A percentile compares a stretch with the other conserved stretches of the same genome.
Conservation (phyloP, 2,329 filamentous ascomycete genomes). For the Knoxdaviesia proteae region DNA sequence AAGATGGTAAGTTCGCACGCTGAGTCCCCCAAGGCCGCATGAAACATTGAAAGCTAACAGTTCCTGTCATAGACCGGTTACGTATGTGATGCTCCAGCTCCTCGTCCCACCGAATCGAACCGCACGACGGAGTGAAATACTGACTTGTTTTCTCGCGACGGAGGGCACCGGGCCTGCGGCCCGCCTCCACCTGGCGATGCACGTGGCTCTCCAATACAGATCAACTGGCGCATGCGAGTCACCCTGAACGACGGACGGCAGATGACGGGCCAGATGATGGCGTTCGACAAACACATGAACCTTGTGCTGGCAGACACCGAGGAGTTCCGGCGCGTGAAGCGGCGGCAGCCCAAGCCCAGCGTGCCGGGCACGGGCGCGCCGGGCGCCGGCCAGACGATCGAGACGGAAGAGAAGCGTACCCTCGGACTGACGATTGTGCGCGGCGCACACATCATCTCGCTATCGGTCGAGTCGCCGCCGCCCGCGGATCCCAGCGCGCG, state of each 20-base stretch:
- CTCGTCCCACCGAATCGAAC: neutral
- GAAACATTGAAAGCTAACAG: conserved; percentile 1
- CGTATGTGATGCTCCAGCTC: conserved; percentile 27
- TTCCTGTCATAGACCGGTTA: conserved; percentile 38
- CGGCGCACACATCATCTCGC: conserved; percentile 81
- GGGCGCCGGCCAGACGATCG: conserved; percentile 47
- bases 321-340: conserved; percentile 83
- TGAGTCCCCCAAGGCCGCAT: conserved; percentile 9
- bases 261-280: conserved; percentile 95
- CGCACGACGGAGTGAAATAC: neutral
- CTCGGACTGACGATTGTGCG: conserved; percentile 86
- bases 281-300: conserved; percentile 99
- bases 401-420: conserved; percentile 94
- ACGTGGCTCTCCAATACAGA: conserved; percentile 28
- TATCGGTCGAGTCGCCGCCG: conserved; percentile 87
- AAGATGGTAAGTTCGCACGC: conserved; percentile 69
- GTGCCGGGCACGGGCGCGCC: conserved; percentile 24
- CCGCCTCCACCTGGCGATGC: too few relatives aligned
- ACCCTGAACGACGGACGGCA: conserved; percentile 88
- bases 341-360: conserved; percentile 54
- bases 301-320: conserved; percentile 95
- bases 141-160: neutral
- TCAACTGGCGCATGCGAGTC: conserved; percentile 98
- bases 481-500: conserved; percentile 82
- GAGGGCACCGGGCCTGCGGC: too few relatives aligned